Percentiles rank a stretch among this genome's conserved stretches.
Conservation (phyloP, 805 yeast genomes). For the Schizosaccharomyces lindneri region DNA sequence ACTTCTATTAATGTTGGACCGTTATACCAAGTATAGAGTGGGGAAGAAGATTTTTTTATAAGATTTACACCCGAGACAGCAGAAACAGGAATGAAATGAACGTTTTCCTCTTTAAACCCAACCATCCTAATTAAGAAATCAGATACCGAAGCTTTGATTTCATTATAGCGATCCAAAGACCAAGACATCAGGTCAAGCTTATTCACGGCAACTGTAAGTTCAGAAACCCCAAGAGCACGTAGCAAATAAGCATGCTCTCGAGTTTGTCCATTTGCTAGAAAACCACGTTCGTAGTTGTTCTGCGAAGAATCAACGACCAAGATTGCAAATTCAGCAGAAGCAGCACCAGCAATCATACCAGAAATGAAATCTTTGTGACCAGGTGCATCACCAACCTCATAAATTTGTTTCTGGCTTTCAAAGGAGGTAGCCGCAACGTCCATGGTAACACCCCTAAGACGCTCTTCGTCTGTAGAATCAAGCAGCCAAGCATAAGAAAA, state of each 20-base stretch:
- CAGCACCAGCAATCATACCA: slow-evolving; percentile 61
- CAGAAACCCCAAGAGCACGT: slow-evolving; percentile 37
- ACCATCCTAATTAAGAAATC: slow-evolving; percentile 28
- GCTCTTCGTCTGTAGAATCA: slow-evolving; percentile 59
- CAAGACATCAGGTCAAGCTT: slow-evolving; percentile 41
- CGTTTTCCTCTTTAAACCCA: slow-evolving; percentile 20
- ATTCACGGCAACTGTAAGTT: slow-evolving; percentile 37
- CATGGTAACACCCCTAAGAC: slow-evolving; percentile 46
- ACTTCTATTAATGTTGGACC: slow-evolving; percentile 21
- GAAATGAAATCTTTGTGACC: slow-evolving; percentile 70
- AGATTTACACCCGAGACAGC: slow-evolving; percentile 49
- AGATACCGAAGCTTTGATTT: slow-evolving; percentile 24
- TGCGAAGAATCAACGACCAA: slow-evolving; percentile 41
- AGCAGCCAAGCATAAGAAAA: slow-evolving; percentile 69
- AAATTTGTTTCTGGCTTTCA: slow-evolving; percentile 28
- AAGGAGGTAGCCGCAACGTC: slow-evolving; percentile 49
- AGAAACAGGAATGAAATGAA: slow-evolving; percentile 39
- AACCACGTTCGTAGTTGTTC: slow-evolving; percentile 51
- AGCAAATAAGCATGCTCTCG: slow-evolving; percentile 55
- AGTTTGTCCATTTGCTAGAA: slow-evolving; percentile 44
- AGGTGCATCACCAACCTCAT: slow-evolving; percentile 62
- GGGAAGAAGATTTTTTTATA: slow-evolving; percentile 17
- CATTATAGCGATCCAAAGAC: slow-evolving; percentile 27
- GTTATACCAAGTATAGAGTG: slow-evolving; percentile 20
- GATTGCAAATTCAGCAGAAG: slow-evolving; percentile 54